These are phyloP conservation scores for Cryptococcus amylolentus DNA, from an alignment of 1,284 basidiomycete genomes.

Conservation along the genomic window DNA sequence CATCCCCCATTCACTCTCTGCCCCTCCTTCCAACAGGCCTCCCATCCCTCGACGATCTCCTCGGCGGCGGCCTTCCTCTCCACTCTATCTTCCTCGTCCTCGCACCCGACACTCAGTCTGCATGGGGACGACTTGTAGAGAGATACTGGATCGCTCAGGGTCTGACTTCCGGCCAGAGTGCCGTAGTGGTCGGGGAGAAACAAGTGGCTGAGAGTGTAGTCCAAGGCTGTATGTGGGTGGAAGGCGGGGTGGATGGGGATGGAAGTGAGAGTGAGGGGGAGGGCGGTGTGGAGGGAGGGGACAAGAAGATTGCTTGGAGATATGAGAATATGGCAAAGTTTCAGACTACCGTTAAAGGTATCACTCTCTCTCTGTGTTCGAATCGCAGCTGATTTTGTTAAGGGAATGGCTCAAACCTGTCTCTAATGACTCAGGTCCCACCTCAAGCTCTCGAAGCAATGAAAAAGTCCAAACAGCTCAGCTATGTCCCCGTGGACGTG, in stretches of 20 bases:
- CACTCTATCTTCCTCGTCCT: slow-evolving; percentile 69
- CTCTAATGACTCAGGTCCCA: slow-evolving; percentile 31
- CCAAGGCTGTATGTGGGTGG: slow-evolving; percentile 73
- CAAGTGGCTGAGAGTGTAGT: slow-evolving; percentile 55
- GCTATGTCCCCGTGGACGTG: slow-evolving; percentile 17
- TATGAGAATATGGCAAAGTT: slow-evolving; percentile 90
- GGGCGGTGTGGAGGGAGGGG: slow-evolving; percentile 46
- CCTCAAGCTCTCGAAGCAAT: slow-evolving; percentile 15
- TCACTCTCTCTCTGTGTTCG: neutral
- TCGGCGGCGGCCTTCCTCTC: slow-evolving; percentile 88
- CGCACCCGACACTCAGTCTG: slow-evolving; percentile 76
- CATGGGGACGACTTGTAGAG: slow-evolving; percentile 80
- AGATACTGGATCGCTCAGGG: slow-evolving; percentile 88
- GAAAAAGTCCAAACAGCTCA: slow-evolving; percentile 16
- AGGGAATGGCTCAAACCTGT: slow-evolving; percentile 16
- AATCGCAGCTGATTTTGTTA: neutral
- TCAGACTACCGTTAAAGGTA: slow-evolving; percentile 67
- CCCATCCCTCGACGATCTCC: slow-evolving; percentile 89
- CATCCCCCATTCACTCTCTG: slow-evolving; percentile 61
- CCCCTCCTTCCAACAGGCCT: slow-evolving; percentile 80
- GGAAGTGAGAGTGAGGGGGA: slow-evolving; percentile 53
- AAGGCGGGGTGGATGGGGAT: slow-evolving; percentile 46
- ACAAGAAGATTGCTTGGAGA: slow-evolving; percentile 82
- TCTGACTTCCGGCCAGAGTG: slow-evolving; percentile 64
- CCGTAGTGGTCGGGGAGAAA: slow-evolving; percentile 64